These are phyloP conservation scores for Solanum pinnatisectum DNA, from an alignment of 257 asterid genomes.

Conservation along the genomic window DNA sequence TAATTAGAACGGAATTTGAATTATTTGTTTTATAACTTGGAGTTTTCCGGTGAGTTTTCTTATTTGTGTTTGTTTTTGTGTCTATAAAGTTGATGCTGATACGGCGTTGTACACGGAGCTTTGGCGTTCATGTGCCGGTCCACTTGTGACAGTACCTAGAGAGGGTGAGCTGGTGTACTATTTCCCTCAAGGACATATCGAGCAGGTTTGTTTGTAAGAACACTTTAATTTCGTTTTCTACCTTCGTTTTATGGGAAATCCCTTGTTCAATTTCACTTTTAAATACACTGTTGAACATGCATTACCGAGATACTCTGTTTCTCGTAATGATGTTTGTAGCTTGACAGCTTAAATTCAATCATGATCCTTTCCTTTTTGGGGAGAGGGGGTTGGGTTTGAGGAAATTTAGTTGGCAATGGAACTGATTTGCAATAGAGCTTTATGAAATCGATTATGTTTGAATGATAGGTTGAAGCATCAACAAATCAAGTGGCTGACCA, in stretches of 20 bases:
- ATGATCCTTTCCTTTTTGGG: background rate
- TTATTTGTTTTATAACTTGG: background rate
- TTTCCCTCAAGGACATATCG: slow-evolving; percentile 97
- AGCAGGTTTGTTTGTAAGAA: slow-evolving; percentile 46
- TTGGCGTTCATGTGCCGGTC: slow-evolving; percentile 98
- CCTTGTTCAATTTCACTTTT: background rate
- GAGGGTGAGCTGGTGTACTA: slow-evolving; percentile 73
- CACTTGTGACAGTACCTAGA: slow-evolving; percentile 84
- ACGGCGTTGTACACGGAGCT: slow-evolving; percentile 77
- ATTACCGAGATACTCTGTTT: background rate
- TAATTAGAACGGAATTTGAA: background rate
- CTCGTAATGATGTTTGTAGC: background rate
- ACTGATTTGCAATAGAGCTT: background rate
- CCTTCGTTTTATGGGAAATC: background rate
- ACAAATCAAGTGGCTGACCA: slow-evolving; percentile 91
- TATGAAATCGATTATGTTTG: slow-evolving; percentile 2
- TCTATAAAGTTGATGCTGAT: slow-evolving; percentile 56
- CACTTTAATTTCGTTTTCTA: background rate
- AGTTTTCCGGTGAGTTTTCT: background rate
- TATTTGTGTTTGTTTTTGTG: background rate
- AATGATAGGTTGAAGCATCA: slow-evolving; percentile 81
- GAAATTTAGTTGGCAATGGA: background rate
- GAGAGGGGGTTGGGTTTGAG: background rate
- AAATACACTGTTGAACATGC: background rate
- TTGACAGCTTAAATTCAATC: background rate